These are phyloP conservation scores for Amaranthus tricolor DNA, from an alignment of 179 eudicot species.

Conservation along the genomic window DNA sequence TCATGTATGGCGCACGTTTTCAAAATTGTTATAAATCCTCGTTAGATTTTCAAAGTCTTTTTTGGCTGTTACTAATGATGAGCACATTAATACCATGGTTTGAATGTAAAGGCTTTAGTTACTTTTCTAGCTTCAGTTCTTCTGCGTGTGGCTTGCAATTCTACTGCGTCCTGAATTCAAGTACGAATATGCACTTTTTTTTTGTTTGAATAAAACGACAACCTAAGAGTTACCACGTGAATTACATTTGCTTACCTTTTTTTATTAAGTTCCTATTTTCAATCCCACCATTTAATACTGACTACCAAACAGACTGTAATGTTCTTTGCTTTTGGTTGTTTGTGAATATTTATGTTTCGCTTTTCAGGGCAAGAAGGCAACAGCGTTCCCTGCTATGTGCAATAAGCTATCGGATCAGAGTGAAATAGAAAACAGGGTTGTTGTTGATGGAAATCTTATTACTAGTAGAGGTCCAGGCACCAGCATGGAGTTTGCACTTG, in stretches of 20 bases:
- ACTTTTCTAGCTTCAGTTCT: not conserved
- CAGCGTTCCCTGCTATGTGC: conserved; percentile 87
- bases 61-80: not conserved
- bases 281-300: too few species aligned
- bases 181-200: too few species aligned
- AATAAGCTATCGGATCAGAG: conserved; percentile 72
- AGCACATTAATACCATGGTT: not conserved
- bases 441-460: conserved; percentile 88
- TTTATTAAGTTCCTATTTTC: too few species aligned
- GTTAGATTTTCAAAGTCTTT: not conserved
- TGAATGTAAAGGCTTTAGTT: not conserved
- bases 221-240: too few species aligned
- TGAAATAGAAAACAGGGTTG: conserved; percentile 73
- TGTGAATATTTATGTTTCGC: not conserved
- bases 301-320: too few species aligned
- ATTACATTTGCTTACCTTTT: too few species aligned
- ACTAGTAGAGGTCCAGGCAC: conserved; percentile 98
- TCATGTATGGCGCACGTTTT: too few species aligned
- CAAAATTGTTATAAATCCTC: too few species aligned
- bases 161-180: too few species aligned
- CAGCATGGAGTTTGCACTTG: conserved; percentile 74
- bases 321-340: not conserved
- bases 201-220: too few species aligned
- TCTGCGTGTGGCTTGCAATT: too few species aligned
- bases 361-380: conserved; percentile 87